phyloP scores from a whole-genome alignment of 345 rosid genomes.

The Pistacia vera region DNA sequence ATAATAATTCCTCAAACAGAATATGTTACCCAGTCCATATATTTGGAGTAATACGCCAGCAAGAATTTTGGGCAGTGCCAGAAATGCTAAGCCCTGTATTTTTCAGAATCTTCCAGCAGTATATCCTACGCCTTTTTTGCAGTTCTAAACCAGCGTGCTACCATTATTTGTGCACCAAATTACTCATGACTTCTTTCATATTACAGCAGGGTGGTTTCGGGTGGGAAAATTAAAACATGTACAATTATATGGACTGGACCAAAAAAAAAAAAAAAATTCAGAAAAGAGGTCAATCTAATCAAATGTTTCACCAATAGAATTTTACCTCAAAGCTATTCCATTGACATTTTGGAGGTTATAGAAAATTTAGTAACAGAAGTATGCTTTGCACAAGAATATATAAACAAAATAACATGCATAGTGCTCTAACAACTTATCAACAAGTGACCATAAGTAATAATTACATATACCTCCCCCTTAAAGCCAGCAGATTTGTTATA shows the following conservation, averaged over 20 bases:
- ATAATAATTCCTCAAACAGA: no score
- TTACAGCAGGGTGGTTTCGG: background rate
- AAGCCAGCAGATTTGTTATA: conserved; percentile 86
- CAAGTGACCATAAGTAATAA: background rate
- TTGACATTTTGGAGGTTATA: background rate
- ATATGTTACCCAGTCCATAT: background rate
- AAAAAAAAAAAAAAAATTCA: background rate
- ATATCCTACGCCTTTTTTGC: background rate
- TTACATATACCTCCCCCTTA: conserved; percentile 64
- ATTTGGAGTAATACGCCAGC: background rate
- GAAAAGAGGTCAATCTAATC: background rate
- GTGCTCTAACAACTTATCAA: background rate
- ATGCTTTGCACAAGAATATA: background rate
- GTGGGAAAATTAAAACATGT: background rate
- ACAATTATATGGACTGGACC: background rate
- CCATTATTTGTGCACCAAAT: background rate
- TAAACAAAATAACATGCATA: background rate
- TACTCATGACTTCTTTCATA: background rate
- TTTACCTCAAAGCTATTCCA: background rate
- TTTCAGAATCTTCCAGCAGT: background rate
- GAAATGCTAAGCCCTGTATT: background rate
- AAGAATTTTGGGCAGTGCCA: background rate
- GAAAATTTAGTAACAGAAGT: background rate
- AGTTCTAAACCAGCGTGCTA: background rate
- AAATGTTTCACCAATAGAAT: background rate